Evolutionary conservation across 129 eudicot species (phyloP).

Genomic region (carrot (Daucus carota)): DH1_v3.0 NC_030382.2:13507501-13508000

Average conservation of each 20-base stretch:
- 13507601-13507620: neutral
- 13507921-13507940: neutral
- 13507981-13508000: neutral
- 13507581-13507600: neutral
- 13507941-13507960: neutral
- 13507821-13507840: constrained; percentile 87
- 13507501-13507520: neutral
- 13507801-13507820: constrained; percentile 93
- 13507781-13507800: constrained; percentile 52
- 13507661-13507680: neutral
- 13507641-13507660: neutral
- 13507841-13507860: constrained; percentile 68
- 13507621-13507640: neutral
- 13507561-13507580: neutral
- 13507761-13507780: constrained; percentile 63
- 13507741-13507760: neutral
- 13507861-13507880: neutral
- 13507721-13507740: neutral
- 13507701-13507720: neutral
- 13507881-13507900: neutral
- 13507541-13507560: neutral
- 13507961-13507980: neutral
- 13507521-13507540: neutral
- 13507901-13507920: neutral
- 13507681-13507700: neutral